Evolutionary conservation across 2,329 filamentous ascomycete species (phyloP), one percentile per base, ranked within the genome.

Genomic region (Penicillium hesseltinei): DNA sequence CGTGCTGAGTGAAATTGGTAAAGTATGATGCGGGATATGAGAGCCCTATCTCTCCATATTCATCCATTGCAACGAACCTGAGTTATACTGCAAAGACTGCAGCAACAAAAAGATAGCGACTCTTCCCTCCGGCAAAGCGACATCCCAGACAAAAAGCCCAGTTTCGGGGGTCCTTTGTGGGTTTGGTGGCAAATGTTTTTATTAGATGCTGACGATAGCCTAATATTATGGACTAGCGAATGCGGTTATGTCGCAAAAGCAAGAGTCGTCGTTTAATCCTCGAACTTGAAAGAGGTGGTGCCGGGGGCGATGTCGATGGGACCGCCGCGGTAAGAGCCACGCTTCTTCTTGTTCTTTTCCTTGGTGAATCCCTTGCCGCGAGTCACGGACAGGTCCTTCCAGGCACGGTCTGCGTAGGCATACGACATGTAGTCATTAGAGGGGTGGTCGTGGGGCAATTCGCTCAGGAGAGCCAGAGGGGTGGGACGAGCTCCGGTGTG

Each of bases 331-430:
- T 96, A 99, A 64, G 88, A 91, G 50, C 94, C 94, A 67, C 87
- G 83, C 83, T 92, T 92, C 84, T 92, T 94, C 83, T 99, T 99
- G 79, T 99, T 99, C 87, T 99, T 99, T 81, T 97, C 94, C 82
- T 99, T 99, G 59, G 93, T 97, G 78, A 99, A 99, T 4, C 91
- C 92, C 80, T 97, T 97, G 69, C 94, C 94, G 73, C 89, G 91
- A 33, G 93, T 97, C 39, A 96, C 84, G 48, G 92, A 90, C 62
- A 99, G 79, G 72, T 97, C 92, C 65, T 91, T 84, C 71, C 92
- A 90, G 9, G 95, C 95, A 66, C 87, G 87, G 67, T 94, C 88
- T 25, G 92, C 93, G 77, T 97, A 99, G 62, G 89, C 88, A 73
- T 97, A 91, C 23, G 87, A 82, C 11, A 91, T 82, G 73, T 93